A percentile compares a stretch with the other conserved stretches of the same genome.
Evolutionary conservation across 495 filamentous ascomycete genomes (phyloP).

Genomic region (Articulospora tetracladia): DNA sequence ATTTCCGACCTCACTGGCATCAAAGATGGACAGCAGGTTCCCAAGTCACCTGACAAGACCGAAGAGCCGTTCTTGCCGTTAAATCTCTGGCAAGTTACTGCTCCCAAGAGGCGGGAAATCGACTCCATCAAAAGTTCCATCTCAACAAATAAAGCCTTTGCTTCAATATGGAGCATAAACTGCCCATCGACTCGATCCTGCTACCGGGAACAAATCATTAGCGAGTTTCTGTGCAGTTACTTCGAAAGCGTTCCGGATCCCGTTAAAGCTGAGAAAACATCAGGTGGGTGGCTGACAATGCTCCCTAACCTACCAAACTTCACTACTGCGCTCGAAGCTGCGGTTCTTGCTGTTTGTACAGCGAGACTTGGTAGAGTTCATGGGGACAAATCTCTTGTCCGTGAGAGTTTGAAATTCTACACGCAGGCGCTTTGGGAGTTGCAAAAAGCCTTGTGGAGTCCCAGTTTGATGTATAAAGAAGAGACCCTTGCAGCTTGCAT

Average conservation of each 20-base stretch:
- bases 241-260: not conserved
- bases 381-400: conserved; percentile 20
- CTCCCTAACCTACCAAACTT: conserved; percentile 20
- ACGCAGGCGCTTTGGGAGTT: conserved; percentile 30
- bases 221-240: conserved; percentile 10
- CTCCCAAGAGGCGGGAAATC: not conserved
- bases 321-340: conserved; percentile 27
- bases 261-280: too few species aligned
- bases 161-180: conserved; percentile 4
- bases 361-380: conserved; percentile 26
- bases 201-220: conserved; percentile 17
- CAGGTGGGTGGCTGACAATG: conserved; percentile 25
- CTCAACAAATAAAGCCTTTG: conserved; percentile 7
- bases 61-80: not conserved
- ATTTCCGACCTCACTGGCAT: not conserved
- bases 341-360: conserved; percentile 26
- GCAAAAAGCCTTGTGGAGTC: conserved; percentile 30
- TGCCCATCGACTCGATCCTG: conserved; percentile 5
- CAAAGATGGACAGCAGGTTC: not conserved
- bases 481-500: conserved; percentile 34
- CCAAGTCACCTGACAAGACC: not conserved
- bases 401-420: conserved; percentile 31
- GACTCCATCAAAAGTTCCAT: conserved; percentile 3
- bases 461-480: conserved; percentile 26
- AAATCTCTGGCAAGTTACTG: not conserved